Evolutionary conservation across 2,329 filamentous ascomycete genomes (phyloP).

Genomic region (Orbilia brochopaga): DNA sequence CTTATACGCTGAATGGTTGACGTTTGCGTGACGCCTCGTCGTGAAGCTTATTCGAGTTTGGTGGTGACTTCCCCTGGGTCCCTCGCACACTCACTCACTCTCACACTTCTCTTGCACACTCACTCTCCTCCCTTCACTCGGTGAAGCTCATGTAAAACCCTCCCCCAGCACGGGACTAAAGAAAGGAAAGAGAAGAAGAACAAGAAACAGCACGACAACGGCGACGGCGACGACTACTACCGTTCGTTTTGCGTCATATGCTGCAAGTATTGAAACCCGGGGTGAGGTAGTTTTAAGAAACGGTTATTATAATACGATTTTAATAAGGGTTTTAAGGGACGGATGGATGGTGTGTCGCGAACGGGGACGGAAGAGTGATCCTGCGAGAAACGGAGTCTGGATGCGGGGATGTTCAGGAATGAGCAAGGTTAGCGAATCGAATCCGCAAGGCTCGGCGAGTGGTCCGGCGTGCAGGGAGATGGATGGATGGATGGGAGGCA

Average conservation of each 20-base stretch:
- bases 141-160: neutral
- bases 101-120: neutral
- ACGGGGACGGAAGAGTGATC: slow-evolving; percentile 14
- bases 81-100: slow-evolving; percentile 21
- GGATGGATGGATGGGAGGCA: too few species aligned
- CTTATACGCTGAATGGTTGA: neutral
- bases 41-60: neutral
- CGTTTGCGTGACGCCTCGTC: slow-evolving; percentile 14
- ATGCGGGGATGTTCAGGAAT: slow-evolving; percentile 29
- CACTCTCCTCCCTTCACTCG: neutral
- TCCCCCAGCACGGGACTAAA: slow-evolving; percentile 16
- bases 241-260: slow-evolving; percentile 48
- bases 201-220: slow-evolving; percentile 12
- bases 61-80: slow-evolving; percentile 15
- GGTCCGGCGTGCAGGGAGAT: too few species aligned
- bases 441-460: slow-evolving; percentile 8
- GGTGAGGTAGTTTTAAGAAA: slow-evolving; percentile 4
- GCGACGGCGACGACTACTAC: slow-evolving; percentile 24
- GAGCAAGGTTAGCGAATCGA: slow-evolving; percentile 35
- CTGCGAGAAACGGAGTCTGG: slow-evolving; percentile 25
- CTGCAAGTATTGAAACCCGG: slow-evolving; percentile 20
- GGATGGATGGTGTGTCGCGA: slow-evolving; percentile 25
- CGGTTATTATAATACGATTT: neutral
- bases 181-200: slow-evolving; percentile 16
- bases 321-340: neutral